Conservation (phyloP, 2,329 filamentous ascomycete genomes). For the Neofusicoccum ribis region DNA sequence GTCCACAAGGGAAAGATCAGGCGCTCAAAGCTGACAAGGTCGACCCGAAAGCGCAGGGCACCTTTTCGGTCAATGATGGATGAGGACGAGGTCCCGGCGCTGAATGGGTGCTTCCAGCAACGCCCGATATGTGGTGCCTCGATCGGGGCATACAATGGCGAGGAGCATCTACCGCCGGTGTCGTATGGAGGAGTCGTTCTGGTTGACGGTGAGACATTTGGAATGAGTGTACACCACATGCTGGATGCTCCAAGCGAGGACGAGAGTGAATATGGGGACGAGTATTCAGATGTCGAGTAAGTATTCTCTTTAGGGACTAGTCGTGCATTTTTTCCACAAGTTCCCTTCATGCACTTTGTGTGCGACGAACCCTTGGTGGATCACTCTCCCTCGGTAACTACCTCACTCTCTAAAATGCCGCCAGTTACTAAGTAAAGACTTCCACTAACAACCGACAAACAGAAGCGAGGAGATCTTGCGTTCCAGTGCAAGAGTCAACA, state of each 20-base stretch:
- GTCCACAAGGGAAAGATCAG: conserved; percentile 70
- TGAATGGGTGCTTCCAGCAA: conserved; percentile 76
- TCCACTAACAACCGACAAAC: neutral
- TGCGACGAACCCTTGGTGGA: neutral
- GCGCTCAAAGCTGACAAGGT: conserved; percentile 54
- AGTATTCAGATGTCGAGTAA: conserved; percentile 13
- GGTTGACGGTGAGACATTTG: conserved; percentile 80
- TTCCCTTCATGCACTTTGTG: neutral
- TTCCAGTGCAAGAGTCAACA: conserved; percentile 43
- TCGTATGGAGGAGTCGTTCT: conserved; percentile 86
- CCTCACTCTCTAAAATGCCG: neutral
- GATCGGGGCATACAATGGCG: conserved; percentile 85
- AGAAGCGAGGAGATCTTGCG: conserved; percentile 31
- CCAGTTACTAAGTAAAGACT: neutral
- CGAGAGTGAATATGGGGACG: conserved; percentile 47
- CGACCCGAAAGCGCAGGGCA: conserved; percentile 32
- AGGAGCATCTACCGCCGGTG: conserved; percentile 79
- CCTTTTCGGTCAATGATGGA: conserved; percentile 44
- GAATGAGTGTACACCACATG: conserved; percentile 97
- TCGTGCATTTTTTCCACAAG: neutral
- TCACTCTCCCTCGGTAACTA: conserved; percentile 11
- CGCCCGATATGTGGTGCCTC: conserved; percentile 83
- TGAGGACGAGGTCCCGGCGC: conserved; percentile 43
- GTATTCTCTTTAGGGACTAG: neutral
- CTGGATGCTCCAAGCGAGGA: conserved; percentile 66